A percentile compares a stretch with the other conserved stretches of the same genome.
These are phyloP conservation scores for Chlorella variabilis DNA, from an alignment of 163 green algal species.

Conservation along the genomic window DNA sequence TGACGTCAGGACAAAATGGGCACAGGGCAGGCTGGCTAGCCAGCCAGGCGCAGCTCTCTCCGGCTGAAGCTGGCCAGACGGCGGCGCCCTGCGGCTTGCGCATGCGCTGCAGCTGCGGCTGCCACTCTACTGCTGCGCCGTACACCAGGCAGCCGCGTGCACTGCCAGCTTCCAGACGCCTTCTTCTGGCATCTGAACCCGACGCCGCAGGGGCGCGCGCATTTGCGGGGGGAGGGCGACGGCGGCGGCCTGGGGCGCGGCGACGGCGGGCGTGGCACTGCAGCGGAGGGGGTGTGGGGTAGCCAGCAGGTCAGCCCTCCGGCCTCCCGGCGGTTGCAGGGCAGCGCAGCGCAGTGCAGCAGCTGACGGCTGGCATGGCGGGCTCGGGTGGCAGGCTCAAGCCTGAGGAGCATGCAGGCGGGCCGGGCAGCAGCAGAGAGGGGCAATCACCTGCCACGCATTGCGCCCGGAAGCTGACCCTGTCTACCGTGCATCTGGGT, in stretches of 20 bases:
- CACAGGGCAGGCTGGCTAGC: too few species aligned
- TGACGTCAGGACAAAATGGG: too few species aligned
- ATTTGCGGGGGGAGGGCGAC: not conserved
- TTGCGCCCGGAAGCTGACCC: not conserved
- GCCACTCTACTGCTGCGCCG: not conserved
- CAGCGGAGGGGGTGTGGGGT: not conserved
- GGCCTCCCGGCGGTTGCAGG: too few species aligned
- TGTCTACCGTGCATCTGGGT: not conserved
- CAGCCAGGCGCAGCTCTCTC: not conserved
- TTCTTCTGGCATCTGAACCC: not conserved
- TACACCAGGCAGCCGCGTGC: not conserved
- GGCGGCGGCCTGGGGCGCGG: not conserved
- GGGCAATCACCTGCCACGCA: constrained; percentile 6
- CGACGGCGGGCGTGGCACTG: not conserved
- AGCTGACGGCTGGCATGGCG: too few species aligned
- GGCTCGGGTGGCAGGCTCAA: too few species aligned
- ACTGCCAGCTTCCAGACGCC: not conserved
- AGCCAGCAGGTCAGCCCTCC: not conserved
- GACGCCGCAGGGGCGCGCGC: not conserved
- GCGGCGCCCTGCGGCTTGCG: not conserved
- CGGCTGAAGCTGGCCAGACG: not conserved
- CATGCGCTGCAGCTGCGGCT: too few species aligned
- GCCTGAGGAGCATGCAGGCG: too few species aligned
- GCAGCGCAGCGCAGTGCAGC: too few species aligned
- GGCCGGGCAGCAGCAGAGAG: too few species aligned